Evolutionary conservation across 768 basidiomycete genomes (phyloP).

Genomic region (Cystobasidium tubakii): DNA sequence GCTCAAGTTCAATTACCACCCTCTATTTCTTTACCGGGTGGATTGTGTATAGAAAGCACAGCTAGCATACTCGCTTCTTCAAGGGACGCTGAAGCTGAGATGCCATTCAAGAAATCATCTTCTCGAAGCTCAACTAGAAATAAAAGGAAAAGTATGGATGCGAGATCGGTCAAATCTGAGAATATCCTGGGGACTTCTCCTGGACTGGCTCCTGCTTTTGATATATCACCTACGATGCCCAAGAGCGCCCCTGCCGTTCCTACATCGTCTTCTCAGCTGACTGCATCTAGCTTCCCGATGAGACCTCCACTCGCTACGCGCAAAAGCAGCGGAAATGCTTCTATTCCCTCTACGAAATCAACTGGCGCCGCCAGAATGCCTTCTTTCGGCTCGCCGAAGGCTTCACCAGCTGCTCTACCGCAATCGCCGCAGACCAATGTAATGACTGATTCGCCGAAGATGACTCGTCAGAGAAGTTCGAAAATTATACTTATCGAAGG

Average conservation of each 20-base stretch:
- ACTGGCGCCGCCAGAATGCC: neutral
- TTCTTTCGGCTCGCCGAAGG: neutral
- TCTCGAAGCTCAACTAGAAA: neutral
- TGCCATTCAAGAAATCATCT: neutral
- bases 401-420: neutral
- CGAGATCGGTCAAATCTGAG: neutral
- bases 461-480: slow-evolving; percentile 51
- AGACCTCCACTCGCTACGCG: neutral
- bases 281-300: neutral
- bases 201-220: slow-evolving; percentile 11
- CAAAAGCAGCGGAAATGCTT: neutral
- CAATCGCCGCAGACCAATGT: neutral
- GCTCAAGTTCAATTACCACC: slow-evolving; percentile 10
- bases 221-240: neutral
- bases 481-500: slow-evolving; percentile 72
- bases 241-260: neutral
- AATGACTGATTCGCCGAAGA: neutral
- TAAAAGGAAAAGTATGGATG: neutral
- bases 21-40: neutral
- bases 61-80: slow-evolving; percentile 10
- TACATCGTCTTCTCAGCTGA: neutral
- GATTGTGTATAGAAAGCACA: slow-evolving; percentile 12
- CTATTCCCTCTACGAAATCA: neutral
- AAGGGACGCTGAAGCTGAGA: neutral
- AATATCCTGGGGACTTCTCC: neutral